Evolutionary conservation across 2,329 filamentous ascomycete genomes (phyloP).

Genomic region (Fusarium oxysporum): DNA sequence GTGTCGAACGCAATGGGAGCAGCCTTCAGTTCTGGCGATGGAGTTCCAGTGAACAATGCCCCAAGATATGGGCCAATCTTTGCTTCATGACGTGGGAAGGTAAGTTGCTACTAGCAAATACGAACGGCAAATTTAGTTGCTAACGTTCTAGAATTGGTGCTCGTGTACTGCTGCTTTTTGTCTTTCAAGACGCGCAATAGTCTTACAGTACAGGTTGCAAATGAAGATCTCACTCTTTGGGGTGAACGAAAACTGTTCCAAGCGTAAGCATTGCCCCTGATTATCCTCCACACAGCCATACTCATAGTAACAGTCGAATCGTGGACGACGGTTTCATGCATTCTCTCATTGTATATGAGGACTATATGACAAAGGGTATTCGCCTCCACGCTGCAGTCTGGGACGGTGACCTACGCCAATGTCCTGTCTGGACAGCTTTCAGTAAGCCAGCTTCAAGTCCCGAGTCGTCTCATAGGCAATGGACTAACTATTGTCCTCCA

Average conservation of each 20-base stretch:
- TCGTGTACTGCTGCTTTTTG: constrained; percentile 69
- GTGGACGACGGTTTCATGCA: constrained; percentile 66
- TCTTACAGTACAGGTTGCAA: constrained; percentile 57
- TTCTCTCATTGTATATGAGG: constrained; percentile 65
- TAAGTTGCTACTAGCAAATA: constrained; percentile 43
- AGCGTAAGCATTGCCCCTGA: constrained; percentile 57
- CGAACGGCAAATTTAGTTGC: background rate
- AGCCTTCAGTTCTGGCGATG: constrained; percentile 65
- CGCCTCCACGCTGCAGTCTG: constrained; percentile 68
- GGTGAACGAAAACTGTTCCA: constrained; percentile 66
- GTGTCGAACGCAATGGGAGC: constrained; percentile 61
- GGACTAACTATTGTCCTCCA: constrained; percentile 42
- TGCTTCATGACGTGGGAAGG: constrained; percentile 72
- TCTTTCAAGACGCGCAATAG: constrained; percentile 65
- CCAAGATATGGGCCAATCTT: constrained; percentile 66
- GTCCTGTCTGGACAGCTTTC: constrained; percentile 74
- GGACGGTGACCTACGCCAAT: constrained; percentile 64
- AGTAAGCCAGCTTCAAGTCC: constrained; percentile 53
- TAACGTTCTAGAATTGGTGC: constrained; percentile 63
- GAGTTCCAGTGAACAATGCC: constrained; percentile 56
- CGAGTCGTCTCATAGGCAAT: background rate
- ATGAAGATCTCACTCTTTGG: constrained; percentile 59
- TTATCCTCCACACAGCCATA: background rate
- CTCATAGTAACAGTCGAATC: constrained; percentile 61
- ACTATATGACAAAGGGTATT: constrained; percentile 59